Base-by-base conservation (phyloP, 2,329 filamentous ascomycete species). In the Scleromitrula shiraiana region DNA sequence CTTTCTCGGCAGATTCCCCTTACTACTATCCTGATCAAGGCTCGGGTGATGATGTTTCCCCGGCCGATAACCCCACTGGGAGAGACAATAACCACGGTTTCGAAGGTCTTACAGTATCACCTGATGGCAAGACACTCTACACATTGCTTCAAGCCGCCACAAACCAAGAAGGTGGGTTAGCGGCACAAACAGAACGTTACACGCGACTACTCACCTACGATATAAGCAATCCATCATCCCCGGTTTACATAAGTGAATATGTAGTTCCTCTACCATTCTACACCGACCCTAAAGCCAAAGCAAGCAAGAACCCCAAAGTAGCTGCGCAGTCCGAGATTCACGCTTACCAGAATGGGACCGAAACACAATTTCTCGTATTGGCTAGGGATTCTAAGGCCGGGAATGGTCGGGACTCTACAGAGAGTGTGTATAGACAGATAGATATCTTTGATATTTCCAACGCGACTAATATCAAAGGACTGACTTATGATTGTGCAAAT, bases 31-130 rank as follows among this genome's bases (percentile, higher is more conserved):
- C 78, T 44, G 6, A 33, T 9, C 20, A 41, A 26, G 56, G 53
- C 2, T 68, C 70, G 0, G 62, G 70, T 12, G 60, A 70, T 14
- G 60, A 66, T 8, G 70, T 77, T 2, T 65, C 63, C 2, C 83
- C 83, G 0, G 70, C 67, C 12, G 70, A 83, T 53, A 78, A 81
- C 0, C 69, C 72, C 1, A 74, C 74, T 1, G 84, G 84, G 10
- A 75, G 84, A 17, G 70, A 74, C 46, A 87, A 88, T 63, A 88
- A 88, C 63, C 82, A 86, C 61, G 83, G 84, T n/a, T 77, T 88
- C 41, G 84, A 88, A 64, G 83, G 79, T 0, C 65, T 88, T 41
- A 82, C 80, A 0, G 65, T 76, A n/a, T 78, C 75, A 3, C 69
- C 73, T 0, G 77, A 84, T 54, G 80, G 82, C 8, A 78, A 77